Conservation (phyloP, 305 asterid species). For the Fraxinus ornus region DNA sequence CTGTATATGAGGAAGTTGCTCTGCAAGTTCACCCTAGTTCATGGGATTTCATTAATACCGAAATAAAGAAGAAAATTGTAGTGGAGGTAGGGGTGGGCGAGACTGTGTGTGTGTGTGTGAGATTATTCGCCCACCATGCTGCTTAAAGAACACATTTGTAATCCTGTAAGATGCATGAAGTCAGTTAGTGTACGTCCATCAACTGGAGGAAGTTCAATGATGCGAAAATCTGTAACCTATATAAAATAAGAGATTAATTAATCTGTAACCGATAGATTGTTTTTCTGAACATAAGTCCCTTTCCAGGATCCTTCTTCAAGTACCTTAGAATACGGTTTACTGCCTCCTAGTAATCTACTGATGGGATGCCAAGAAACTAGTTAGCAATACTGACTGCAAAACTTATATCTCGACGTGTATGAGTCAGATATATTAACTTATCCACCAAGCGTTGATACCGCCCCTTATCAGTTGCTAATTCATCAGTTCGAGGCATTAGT, state of each 20-base stretch:
- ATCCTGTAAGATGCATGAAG: slow-evolving; percentile 98
- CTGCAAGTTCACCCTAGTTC: slow-evolving; percentile 87
- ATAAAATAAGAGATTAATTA: slow-evolving; percentile 11
- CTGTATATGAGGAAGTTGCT: slow-evolving; percentile 93
- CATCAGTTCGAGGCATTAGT: not conserved
- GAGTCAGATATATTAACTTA: not conserved
- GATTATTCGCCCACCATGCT: slow-evolving; percentile 69
- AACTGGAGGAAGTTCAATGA: slow-evolving; percentile 96
- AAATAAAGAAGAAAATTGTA: slow-evolving; percentile 17
- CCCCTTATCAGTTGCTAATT: not conserved
- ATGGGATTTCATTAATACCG: slow-evolving; percentile 27
- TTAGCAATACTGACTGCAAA: not conserved
- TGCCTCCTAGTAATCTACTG: not conserved
- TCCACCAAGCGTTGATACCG: not conserved
- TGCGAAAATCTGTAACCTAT: slow-evolving; percentile 93
- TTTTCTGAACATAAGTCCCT: not conserved
- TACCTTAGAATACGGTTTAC: not conserved
- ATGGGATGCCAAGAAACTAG: not conserved
- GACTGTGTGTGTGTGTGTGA: not conserved
- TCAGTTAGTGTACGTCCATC: slow-evolving; percentile 97
- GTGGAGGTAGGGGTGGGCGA: not conserved
- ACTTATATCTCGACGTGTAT: not conserved
- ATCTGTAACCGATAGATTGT: not conserved
- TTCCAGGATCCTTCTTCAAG: not conserved
- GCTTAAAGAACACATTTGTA: slow-evolving; percentile 89